Percentiles rank a stretch among this genome's conserved stretches.
Evolutionary conservation across 176 grass and related monocot genomes (phyloP).

Genomic region (Carex scoparia): DNA sequence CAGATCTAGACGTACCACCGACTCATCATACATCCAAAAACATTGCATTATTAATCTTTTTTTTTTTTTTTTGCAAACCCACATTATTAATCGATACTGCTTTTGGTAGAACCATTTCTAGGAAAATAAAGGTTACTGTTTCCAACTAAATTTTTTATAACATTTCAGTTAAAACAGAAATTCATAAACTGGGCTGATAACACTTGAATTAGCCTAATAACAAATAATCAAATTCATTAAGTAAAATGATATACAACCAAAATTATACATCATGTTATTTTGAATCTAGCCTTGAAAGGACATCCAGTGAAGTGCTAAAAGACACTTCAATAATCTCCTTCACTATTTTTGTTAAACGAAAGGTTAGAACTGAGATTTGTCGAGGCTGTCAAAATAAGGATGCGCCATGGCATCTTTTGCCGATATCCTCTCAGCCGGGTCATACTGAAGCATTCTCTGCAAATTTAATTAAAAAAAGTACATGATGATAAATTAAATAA

Average conservation of each 20-base stretch:
- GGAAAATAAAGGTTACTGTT: neutral
- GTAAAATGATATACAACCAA: neutral
- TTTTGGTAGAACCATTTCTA: neutral
- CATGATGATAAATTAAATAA: neutral
- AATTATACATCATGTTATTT: neutral
- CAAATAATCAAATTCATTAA: constrained; percentile 19
- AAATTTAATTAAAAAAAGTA: neutral
- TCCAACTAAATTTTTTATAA: neutral
- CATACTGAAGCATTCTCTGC: constrained; percentile 81
- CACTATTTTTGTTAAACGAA: neutral
- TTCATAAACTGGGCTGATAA: neutral
- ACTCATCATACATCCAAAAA: too few relatives aligned
- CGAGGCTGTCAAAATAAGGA: constrained; percentile 79
- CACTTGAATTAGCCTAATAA: neutral
- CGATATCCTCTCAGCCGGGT: constrained; percentile 73
- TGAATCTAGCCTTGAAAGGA: constrained; percentile 4
- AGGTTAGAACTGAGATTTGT: constrained; percentile 83
- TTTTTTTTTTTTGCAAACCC: too few relatives aligned
- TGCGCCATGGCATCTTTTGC: constrained; percentile 74
- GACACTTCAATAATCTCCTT: neutral
- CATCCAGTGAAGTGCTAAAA: neutral
- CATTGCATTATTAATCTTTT: too few relatives aligned
- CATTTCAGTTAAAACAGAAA: neutral
- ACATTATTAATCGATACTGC: neutral
- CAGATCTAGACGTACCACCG: too few relatives aligned